phyloP scores from a whole-genome alignment of 495 filamentous ascomycete species.

The Xylaria castorea region DNA sequence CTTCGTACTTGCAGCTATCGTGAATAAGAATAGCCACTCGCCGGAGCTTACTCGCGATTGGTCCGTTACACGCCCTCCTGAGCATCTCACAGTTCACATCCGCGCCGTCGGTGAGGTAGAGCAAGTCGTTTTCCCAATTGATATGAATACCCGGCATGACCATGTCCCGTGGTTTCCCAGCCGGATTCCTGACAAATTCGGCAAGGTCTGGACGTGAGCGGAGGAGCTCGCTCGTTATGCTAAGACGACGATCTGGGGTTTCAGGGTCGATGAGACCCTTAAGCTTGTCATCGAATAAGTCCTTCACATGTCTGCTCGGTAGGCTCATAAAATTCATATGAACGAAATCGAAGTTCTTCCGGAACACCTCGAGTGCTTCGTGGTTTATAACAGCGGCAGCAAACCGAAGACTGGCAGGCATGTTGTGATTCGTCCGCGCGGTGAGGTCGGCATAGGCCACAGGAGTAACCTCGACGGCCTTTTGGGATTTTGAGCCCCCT shows the following conservation, averaged over 20 bases:
- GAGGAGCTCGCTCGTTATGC: not conserved
- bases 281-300: slow-evolving; percentile 13
- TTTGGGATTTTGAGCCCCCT: not conserved
- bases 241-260: not conserved
- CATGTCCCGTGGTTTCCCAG: not conserved
- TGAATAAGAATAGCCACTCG: slow-evolving; percentile 22
- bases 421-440: slow-evolving; percentile 18
- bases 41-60: slow-evolving; percentile 20
- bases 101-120: slow-evolving; percentile 26
- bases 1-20: slow-evolving; percentile 22
- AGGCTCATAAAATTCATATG: slow-evolving; percentile 25
- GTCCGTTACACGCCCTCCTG: slow-evolving; percentile 20
- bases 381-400: slow-evolving; percentile 18
- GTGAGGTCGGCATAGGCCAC: slow-evolving; percentile 23
- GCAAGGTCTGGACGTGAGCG: slow-evolving; percentile 11
- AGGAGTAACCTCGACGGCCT: not conserved
- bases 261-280: not conserved
- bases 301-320: slow-evolving; percentile 19
- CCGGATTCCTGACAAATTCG: slow-evolving; percentile 15
- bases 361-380: slow-evolving; percentile 19
- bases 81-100: slow-evolving; percentile 26
- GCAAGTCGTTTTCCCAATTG: slow-evolving; percentile 21
- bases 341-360: slow-evolving; percentile 17
- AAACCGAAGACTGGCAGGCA: slow-evolving; percentile 19
- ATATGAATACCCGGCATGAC: slow-evolving; percentile 12